Evolutionary conservation across 495 filamentous ascomycete species (phyloP), one percentile per base, ranked within the genome.

Genomic region (Echria macrotheca): DNA sequence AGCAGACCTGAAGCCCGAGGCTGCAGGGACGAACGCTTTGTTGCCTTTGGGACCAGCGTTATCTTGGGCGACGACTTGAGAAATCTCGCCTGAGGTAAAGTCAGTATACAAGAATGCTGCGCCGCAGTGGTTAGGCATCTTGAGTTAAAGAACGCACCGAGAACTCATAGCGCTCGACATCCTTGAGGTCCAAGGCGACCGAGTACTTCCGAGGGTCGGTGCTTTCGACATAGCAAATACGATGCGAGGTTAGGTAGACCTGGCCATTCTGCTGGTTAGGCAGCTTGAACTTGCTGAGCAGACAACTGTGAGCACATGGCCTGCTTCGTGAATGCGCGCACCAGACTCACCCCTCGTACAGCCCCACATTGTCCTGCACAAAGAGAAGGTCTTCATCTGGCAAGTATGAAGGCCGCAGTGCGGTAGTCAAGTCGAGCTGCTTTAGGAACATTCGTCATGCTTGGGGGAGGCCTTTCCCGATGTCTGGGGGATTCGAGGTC

Each of bases 61-160:
- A 99, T 81, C 68, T 99, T 99, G 15, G 93, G 69, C 5, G 94
- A 97, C 1, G 94, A 96, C 57, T 95, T 97, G 21, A 96, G 68
- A 57, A 99, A 97, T 15, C 94, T 86, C 44, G 89, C 89, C 88
- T 96, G 44, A 38, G 43, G 25, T 44, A 42, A 11, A 6, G 42
- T n/a, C n/a, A n/a, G n/a, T n/a, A n/a, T n/a, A n/a, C n/a, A n/a
- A n/a, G n/a, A n/a, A n/a, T n/a, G n/a, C n/a, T n/a, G n/a, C n/a
- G n/a, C n/a, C n/a, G n/a, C n/a, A n/a, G n/a, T n/a, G n/a, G n/a
- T n/a, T n/a, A n/a, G n/a, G n/a, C n/a, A n/a, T n/a, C n/a, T n/a
- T n/a, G n/a, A n/a, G n/a, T n/a, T n/a, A n/a, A n/a, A n/a, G n/a
- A n/a, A n/a, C n/a, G n/a, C n/a, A 91, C 91, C 67, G 93, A 95